phyloP scores from a whole-genome alignment of 495 filamentous ascomycete genomes.

The Penicillium diatomitis region DNA sequence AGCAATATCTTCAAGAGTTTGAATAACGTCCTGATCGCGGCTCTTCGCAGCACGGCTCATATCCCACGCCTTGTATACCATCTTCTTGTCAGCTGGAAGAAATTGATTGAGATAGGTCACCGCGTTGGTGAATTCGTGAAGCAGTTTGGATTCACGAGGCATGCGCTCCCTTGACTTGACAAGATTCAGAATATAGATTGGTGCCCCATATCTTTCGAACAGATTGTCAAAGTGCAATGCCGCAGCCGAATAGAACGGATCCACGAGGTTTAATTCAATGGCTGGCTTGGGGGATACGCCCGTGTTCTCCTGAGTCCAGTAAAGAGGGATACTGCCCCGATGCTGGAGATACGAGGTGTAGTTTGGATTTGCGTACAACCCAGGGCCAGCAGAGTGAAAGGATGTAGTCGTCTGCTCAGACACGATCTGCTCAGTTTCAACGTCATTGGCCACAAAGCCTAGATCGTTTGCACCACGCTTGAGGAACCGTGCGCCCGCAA shows the following conservation, averaged over 20 bases:
- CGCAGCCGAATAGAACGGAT: constrained; percentile 94
- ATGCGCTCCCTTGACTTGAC: constrained; percentile 85
- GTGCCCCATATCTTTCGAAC: constrained; percentile 87
- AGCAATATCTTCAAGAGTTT: constrained; percentile 78
- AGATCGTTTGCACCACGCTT: constrained; percentile 94
- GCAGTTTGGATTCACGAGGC: constrained; percentile 85
- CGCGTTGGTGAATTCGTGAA: constrained; percentile 79
- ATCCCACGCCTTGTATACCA: constrained; percentile 91
- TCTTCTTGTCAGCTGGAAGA: constrained; percentile 71
- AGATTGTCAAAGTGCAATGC: constrained; percentile 95
- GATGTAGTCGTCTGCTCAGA: constrained; percentile 89
- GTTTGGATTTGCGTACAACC: constrained; percentile 75
- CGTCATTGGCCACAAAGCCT: constrained; percentile 96
- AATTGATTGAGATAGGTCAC: constrained; percentile 94
- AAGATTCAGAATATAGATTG: constrained; percentile 86
- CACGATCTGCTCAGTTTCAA: constrained; percentile 99
- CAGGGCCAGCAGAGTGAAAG: constrained; percentile 84
- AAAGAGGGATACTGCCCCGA: constrained; percentile 89
- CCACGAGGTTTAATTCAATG: constrained; percentile 86
- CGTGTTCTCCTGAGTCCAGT: constrained; percentile 96
- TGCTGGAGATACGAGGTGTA: constrained; percentile 97
- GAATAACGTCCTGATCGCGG: constrained; percentile 93
- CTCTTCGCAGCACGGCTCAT: constrained; percentile 95
- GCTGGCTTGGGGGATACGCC: constrained; percentile 93
- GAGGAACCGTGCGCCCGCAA: constrained; percentile 88